Evolutionary conservation across 2,329 filamentous ascomycete species (phyloP), one percentile per base, ranked within the genome.

Genomic region (Paraconiothyrium sp.): DNA sequence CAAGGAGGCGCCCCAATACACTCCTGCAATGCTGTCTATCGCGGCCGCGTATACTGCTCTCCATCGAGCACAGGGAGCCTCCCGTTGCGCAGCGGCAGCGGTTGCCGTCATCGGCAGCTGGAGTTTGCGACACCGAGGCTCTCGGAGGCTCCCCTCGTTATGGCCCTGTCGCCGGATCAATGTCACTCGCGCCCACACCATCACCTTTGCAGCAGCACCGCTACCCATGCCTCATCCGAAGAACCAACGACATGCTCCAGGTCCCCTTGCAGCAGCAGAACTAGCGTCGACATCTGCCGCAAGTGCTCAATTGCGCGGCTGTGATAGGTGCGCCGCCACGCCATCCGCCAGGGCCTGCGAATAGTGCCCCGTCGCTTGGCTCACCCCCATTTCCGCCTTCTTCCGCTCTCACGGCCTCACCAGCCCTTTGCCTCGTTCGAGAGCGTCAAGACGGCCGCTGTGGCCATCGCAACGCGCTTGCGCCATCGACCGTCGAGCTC

Each of bases 251-350:
- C 67, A 61, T 64, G 61, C 65, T 70, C 67, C 72, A 62, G 60
- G 27, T 65, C 72, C 71, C 74, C 73, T 75, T 76, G 71, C 71
- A 75, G 71, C 63, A 69, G 54, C 65, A 62, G 30, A 57, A 60
- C 64, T 59, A 60, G 67, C 59, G 62, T 59, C 54, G 52, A 44
- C 56, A 59, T 62, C 51, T 56, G 58, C 58, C 60, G 63, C 65
- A 54, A 64, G 65, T 68, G 69, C 64, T 60, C 55, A 58, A 59
- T 62, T 67, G 65, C 59, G 64, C 62, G 22, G 58, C 64, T 63
- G 62, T 65, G 65, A 72, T 72, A 69, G 68, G 67, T 65, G 60
- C 63, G 56, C 46, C 58, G 32, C 37, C 34, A 34, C 62, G 49
- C 62, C 55, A 59, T 58, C 56, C 57, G 54, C 54, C 34, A 47